Evolutionary conservation across 2,329 filamentous ascomycete species (phyloP).

Genomic region (Daldinia sp.): DNA sequence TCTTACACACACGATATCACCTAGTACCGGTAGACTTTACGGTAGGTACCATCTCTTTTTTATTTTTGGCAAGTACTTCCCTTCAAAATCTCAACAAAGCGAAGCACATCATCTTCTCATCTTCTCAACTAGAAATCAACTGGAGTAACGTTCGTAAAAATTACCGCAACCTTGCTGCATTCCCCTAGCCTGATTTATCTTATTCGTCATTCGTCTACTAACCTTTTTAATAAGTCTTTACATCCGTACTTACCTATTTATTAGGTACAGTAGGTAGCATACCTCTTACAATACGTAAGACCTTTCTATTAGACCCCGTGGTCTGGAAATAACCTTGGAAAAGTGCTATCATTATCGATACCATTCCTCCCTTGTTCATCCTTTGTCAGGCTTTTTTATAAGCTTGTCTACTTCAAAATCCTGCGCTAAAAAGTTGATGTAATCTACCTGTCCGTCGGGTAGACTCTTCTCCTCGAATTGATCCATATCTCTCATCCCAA

Average conservation of each 20-base stretch:
- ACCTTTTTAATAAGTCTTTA: background rate
- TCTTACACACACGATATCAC: slow-evolving; percentile 1
- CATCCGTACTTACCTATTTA: no score
- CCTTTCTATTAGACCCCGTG: no score
- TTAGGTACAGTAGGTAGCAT: no score
- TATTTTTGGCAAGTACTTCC: no score
- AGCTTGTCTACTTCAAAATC: slow-evolving; percentile 18
- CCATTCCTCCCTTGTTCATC: no score
- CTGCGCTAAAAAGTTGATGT: slow-evolving; percentile 19
- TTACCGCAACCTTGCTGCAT: slow-evolving; percentile 26
- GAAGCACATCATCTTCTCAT: background rate
- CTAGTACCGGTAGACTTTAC: background rate
- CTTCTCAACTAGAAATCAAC: background rate
- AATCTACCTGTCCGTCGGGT: slow-evolving; percentile 13
- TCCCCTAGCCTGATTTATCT: background rate
- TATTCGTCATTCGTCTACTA: background rate
- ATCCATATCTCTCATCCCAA: slow-evolving; percentile 31
- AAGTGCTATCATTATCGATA: slow-evolving; percentile 16
- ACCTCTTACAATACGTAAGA: no score
- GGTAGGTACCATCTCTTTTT: no score
- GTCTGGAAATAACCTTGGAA: no score
- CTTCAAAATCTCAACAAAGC: slow-evolving; percentile 31
- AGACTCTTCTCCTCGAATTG: slow-evolving; percentile 21
- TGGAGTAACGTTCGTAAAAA: slow-evolving; percentile 25
- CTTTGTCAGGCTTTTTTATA: no score